Evolutionary conservation across 306 rosid genomes (phyloP), one percentile per base, ranked within the genome.

Genomic region (Prunus mongolica): DNA sequence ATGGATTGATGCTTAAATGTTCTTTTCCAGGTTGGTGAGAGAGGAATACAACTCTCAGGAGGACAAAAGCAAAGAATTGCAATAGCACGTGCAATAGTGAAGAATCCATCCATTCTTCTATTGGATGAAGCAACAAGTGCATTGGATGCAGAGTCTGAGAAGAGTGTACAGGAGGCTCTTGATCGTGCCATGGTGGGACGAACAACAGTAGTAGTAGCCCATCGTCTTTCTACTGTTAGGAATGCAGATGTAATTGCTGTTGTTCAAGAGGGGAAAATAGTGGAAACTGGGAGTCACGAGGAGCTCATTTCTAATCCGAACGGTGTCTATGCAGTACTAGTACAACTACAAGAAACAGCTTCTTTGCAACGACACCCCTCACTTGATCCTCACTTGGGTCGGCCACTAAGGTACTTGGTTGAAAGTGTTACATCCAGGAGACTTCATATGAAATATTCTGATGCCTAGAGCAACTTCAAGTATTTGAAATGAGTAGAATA

Each of bases 71-170:
- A 95, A 78, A 86, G 98, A 84, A 92, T 95, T 71, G 98, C 98
- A 32, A 90, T 95, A 78, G 85, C 98, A 14, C 91, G 98, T 0
- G 98, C 98, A 11, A 85, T 95, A 1, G 90, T 95, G 81, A 95
- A 95, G 84, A 90, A 95, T 81, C 98, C 98, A 13, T 88, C 97
- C 6, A 76, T 95, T 76, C 90, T 92, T 41, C 76, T 95, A 68
- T 60, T 95, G 69, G 98, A 95, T 84, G 98, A 95, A 82, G 98
- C 98, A 49, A 95, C 98, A 2, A 95, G 98, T 76, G 98, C 98
- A 32, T 79, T 95, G 30, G 98, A 95, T 81, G 87, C 96, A 2
- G 97, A 95, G 84, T 92, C 98, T 24, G 98, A 95, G 84, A 95
- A 89, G 89, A 89, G 96, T 79, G 98, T 95, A 20, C 98, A 95